Base-by-base conservation (phyloP, 2,329 filamentous ascomycete species). In the Mycocentrospora acerina region DNA sequence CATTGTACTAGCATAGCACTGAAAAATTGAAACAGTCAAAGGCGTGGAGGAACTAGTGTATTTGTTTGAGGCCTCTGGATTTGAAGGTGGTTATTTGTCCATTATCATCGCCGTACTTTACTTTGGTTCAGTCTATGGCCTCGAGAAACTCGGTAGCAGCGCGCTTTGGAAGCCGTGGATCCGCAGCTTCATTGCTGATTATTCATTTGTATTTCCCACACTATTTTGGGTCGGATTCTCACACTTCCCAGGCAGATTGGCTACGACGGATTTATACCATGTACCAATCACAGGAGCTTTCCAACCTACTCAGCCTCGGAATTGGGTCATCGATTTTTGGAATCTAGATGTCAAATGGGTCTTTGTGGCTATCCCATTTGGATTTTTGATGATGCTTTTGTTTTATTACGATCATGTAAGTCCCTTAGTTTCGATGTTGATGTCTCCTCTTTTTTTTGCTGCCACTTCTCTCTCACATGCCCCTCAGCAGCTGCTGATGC, bases 381-480 rank as follows among this genome's bases (percentile, higher is more conserved):
- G 75, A 0, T 73, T 79, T 36, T 53, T 80, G 18, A 59, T 78
- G 19, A 78, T 75, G 44, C 65, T 80, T 10, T 68, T 80, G 2
- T 79, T 79, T 61, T 80, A 79, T 57, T 79, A 78, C 48, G 77
- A 79, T 56, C 77, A 79, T 55, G 71, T 72, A 57, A 37, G 49
- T 39, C 15, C n/a, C n/a, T n/a, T n/a, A n/a, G n/a, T n/a, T n/a
- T n/a, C n/a, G n/a, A n/a, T n/a, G n/a, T n/a, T n/a, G n/a, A n/a
- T 16, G 4, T 12, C 8, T 30, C 8, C n/a, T 22, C 6, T 10
- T n/a, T 18, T 2, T 9, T 16, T 7, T 11, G 4, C n/a, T n/a
- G n/a, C n/a, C n/a, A n/a, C n/a, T n/a, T n/a, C n/a, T n/a, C n/a
- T n/a, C n/a, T n/a, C n/a, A n/a, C n/a, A n/a, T n/a, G n/a, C n/a